These are phyloP conservation scores for Protomyces lactucae-debilis DNA, from an alignment of 1,139 yeast genomes.

Conservation along the genomic window DNA sequence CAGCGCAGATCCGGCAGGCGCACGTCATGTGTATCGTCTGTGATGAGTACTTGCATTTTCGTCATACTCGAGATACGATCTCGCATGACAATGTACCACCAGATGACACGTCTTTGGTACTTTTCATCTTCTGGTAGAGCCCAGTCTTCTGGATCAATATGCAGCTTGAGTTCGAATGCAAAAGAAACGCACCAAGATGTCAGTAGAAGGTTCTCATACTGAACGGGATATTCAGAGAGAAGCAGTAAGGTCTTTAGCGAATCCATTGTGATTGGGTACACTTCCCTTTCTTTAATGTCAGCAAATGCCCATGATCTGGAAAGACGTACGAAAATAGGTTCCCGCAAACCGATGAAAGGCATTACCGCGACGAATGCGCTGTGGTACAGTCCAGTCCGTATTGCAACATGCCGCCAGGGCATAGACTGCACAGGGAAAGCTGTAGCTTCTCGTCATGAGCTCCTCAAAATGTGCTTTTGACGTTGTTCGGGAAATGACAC, in stretches of 20 bases:
- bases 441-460: background rate
- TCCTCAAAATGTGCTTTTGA: background rate
- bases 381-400: conserved; percentile 5
- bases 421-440: conserved; percentile 12
- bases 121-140: conserved; percentile 15
- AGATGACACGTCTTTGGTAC: background rate
- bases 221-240: conserved; percentile 5
- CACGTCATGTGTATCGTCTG: background rate
- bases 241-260: conserved; percentile 1
- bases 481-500: background rate
- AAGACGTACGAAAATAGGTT: background rate
- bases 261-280: conserved; percentile 8
- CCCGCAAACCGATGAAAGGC: conserved; percentile 11
- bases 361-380: conserved; percentile 8
- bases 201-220: conserved; percentile 1
- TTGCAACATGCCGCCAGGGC: conserved; percentile 13
- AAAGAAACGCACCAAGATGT: conserved; percentile 13
- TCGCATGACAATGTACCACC: conserved; percentile 4
- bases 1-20: background rate
- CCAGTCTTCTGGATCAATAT: conserved; percentile 20
- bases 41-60: background rate
- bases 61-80: conserved; percentile 3
- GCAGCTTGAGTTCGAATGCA: conserved; percentile 12
- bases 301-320: too few relatives aligned
- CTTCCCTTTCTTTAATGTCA: conserved; percentile 1